Evolutionary conservation across 345 rosid genomes (phyloP), one percentile per base, ranked within the genome.

Genomic region (Cardamine resedifolia): DNA sequence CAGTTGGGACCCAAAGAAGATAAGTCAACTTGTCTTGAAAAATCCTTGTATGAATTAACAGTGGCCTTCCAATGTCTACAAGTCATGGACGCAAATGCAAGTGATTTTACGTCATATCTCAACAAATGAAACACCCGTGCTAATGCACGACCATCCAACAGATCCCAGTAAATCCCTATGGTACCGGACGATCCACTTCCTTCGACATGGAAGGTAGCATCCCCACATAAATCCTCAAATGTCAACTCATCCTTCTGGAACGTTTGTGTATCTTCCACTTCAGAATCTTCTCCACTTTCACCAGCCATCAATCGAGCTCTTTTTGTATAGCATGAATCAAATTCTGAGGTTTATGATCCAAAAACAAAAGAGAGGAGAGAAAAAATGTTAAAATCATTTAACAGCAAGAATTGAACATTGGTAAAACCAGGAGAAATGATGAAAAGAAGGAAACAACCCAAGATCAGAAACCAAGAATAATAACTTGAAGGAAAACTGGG

Each of bases 41-140:
- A 81, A 70, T 76, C 85, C 81, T 85, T 87, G 85, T 90, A 96
- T 80, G 87, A 88, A 53, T 78, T 66, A 57, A 77, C 85, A 71
- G 88, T 94, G 74, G 96, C 80, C 73, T 94, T 87, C 99, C 99
- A 96, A 52, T 84, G 92, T 79, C 85, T 90, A 78, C 98, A 96
- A 69, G 97, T 90, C 81, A 85, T 81, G 71, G 99, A 90, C 62
- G 97, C 92, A 79, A 84, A 36, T 33, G 85, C 80, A 61, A 92
- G 93, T 66, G 99, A 83, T 72, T 79, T 85, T 76, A 86, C 58
- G 81, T 96, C 98, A 59, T 84, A 79, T 81, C 90, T 87, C 84
- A 96, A 75, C 74, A 84, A 84, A 85, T 96, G 97, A 75, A 87
- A 96, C 64, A 92, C 83, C 51, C 92, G 85, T 75, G 97, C 91